Evolutionary conservation across 148 eudicot genomes (phyloP), one percentile per base, ranked within the genome.

Genomic region (Persicaria tinctoria): DNA sequence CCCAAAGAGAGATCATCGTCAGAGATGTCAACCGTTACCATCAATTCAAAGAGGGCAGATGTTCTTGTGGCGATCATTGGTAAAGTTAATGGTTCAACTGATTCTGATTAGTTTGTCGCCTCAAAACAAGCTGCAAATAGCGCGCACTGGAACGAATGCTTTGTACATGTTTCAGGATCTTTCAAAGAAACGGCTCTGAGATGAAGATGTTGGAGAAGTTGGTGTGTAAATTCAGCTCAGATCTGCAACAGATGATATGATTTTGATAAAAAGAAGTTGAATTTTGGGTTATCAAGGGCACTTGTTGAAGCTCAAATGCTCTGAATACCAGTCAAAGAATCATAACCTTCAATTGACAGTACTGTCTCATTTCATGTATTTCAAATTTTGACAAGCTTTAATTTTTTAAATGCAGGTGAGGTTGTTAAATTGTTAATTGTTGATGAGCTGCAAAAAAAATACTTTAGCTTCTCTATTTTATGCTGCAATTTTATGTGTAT

Each of bases 61-160:
- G 92, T 66, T 88, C 92, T 53, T 90, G 94, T 75, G 83, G 83
- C 50, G 89, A 90, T 85, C 77, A 81, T 60, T 88, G 92, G 94
- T 84, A 76, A 86, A 78, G 27, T 38, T 45, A 68, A 50, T 50
- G 12, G 53, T 0, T 50, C 12, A 12, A 8, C 41, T 32, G 41
- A 2, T 32, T 32, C 41, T 32, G 41, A 32, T 32, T 32, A 32
- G 41, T 32, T 32, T 32, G 41, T 1, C 41, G 41, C 41, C 41
- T 32, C 41, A 32, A 32, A 32, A 32, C 41, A 32, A 32, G 41
- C 41, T 32, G 41, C 41, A 32, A 0, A 32, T 1, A 32, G 41
- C 41, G 41, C 41, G 41, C 41, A 32, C 41, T 32, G 41, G 41
- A 32, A 32, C 41, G 41, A 32, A 32, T 32, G 38, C 2, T 32